phyloP scores from a whole-genome alignment of 1,284 basidiomycete species.

The Prillingera fragicola region DNA sequence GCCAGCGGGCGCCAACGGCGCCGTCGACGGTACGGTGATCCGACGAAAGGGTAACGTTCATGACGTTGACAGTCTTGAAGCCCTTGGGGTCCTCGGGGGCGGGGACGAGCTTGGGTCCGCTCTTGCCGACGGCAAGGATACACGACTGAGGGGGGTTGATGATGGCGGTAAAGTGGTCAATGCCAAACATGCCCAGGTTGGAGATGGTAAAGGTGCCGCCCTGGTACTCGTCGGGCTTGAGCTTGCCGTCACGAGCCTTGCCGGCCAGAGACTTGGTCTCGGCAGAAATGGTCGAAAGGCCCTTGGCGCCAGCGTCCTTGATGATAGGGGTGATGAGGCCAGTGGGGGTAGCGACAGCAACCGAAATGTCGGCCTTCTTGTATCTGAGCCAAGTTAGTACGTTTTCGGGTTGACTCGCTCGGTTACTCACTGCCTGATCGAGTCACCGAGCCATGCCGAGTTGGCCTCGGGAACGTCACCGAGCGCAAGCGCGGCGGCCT shows the following conservation, averaged over 20 bases:
- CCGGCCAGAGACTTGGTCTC: slow-evolving; percentile 88
- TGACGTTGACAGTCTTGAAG: slow-evolving; percentile 83
- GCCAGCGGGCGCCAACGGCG: slow-evolving; percentile 81
- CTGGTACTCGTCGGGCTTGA: slow-evolving; percentile 94
- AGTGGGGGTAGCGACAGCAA: slow-evolving; percentile 92
- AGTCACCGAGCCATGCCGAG: slow-evolving; percentile 94
- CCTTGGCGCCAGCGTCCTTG: slow-evolving; percentile 86
- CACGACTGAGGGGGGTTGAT: slow-evolving; percentile 98
- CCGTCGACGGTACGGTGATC: slow-evolving; percentile 96
- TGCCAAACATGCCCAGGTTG: slow-evolving; percentile 97
- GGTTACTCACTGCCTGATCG: slow-evolving; percentile 76
- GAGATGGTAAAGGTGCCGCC: slow-evolving; percentile 99
- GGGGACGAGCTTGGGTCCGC: slow-evolving; percentile 79
- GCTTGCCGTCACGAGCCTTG: slow-evolving; percentile 94
- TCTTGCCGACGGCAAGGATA: slow-evolving; percentile 91
- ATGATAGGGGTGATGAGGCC: slow-evolving; percentile 98
- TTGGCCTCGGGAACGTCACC: slow-evolving; percentile 96
- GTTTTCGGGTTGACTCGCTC: neutral
- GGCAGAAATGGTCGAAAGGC: slow-evolving; percentile 84
- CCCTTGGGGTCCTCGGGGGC: slow-evolving; percentile 79
- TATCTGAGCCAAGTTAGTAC: slow-evolving; percentile 57
- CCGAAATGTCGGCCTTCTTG: slow-evolving; percentile 92
- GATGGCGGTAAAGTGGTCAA: slow-evolving; percentile 95
- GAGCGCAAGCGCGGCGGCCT: slow-evolving; percentile 85
- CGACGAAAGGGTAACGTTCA: slow-evolving; percentile 93